phyloP scores from a whole-genome alignment of 371 early-diverging fungal genomes.

The Blakeslea trispora region DNA sequence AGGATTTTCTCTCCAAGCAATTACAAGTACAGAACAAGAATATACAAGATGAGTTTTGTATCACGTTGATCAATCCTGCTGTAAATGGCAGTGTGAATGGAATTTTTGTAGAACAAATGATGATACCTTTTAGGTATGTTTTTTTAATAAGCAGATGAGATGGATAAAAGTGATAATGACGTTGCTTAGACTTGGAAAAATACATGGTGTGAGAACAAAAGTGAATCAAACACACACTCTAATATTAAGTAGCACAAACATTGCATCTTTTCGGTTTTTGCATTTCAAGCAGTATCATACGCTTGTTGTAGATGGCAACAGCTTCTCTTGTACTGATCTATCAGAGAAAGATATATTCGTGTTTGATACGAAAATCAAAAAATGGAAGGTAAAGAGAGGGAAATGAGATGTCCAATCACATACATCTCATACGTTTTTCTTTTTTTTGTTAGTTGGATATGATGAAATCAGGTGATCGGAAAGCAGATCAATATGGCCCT shows the following conservation, averaged over 20 bases:
- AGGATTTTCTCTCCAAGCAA: conserved; percentile 40
- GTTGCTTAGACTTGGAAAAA: conserved; percentile 14
- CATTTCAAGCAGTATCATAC: conserved; percentile 11
- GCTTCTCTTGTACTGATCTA: conserved; percentile 4
- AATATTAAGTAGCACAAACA: conserved; percentile 12
- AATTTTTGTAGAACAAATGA: conserved; percentile 63
- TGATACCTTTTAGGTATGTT: conserved; percentile 58
- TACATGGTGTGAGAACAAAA: conserved; percentile 7
- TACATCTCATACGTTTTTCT: background rate
- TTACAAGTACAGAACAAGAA: conserved; percentile 19
- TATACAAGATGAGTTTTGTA: conserved; percentile 45
- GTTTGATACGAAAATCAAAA: conserved; percentile 13
- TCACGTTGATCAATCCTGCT: conserved; percentile 67
- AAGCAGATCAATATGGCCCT: conserved; percentile 59
- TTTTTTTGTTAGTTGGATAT: conserved; percentile 2
- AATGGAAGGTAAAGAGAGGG: conserved; percentile 11
- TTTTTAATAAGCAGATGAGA: conserved; percentile 3
- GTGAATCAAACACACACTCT: conserved; percentile 5
- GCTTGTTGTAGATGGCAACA: conserved; percentile 16
- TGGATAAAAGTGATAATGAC: background rate
- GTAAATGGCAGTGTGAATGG: conserved; percentile 63
- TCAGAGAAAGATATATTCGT: background rate
- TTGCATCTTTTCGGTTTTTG: conserved; percentile 15
- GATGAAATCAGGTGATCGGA: conserved; percentile 5
- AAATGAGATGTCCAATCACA: background rate